Conservation (phyloP, 805 yeast genomes). For the Metschnikowia noctiluminum region DNA sequence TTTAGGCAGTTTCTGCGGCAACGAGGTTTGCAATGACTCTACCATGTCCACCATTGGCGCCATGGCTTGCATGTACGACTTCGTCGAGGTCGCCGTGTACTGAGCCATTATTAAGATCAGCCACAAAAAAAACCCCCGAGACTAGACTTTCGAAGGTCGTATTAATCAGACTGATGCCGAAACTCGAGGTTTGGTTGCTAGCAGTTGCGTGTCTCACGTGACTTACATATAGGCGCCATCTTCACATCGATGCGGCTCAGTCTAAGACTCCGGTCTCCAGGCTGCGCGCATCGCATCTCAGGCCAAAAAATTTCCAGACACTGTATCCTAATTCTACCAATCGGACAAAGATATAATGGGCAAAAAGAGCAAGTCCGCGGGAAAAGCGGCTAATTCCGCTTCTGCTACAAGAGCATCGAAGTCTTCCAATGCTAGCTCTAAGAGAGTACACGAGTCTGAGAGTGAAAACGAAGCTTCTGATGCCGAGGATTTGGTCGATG, state of each 20-base stretch:
- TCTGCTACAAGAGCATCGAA: not conserved
- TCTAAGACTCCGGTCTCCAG: not conserved
- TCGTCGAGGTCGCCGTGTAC: constrained; percentile 56
- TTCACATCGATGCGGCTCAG: not conserved
- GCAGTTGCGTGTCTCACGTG: constrained; percentile 1
- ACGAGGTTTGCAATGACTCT: constrained; percentile 12
- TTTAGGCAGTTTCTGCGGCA: constrained; percentile 29
- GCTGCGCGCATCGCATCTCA: constrained; percentile 16
- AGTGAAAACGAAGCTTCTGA: constrained; percentile 27
- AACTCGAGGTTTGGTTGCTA: not conserved
- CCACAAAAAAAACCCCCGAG: no score
- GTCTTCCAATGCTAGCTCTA: constrained; percentile 3
- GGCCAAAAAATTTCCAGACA: constrained; percentile 11
- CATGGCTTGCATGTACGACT: constrained; percentile 79
- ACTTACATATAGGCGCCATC: not conserved
- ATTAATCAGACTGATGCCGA: no score
- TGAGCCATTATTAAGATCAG: constrained; percentile 27
- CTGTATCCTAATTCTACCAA: not conserved
- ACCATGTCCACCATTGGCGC: constrained; percentile 58
- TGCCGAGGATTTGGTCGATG: constrained; percentile 46
- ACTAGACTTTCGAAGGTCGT: no score
- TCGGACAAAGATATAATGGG: constrained; percentile 2
- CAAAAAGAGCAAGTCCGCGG: constrained; percentile 5
- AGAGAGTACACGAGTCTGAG: constrained; percentile 29
- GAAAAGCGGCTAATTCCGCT: not conserved